These are phyloP conservation scores for Crithidia bombi DNA, from an alignment of 208 protist species.

Conservation along the genomic window DNA sequence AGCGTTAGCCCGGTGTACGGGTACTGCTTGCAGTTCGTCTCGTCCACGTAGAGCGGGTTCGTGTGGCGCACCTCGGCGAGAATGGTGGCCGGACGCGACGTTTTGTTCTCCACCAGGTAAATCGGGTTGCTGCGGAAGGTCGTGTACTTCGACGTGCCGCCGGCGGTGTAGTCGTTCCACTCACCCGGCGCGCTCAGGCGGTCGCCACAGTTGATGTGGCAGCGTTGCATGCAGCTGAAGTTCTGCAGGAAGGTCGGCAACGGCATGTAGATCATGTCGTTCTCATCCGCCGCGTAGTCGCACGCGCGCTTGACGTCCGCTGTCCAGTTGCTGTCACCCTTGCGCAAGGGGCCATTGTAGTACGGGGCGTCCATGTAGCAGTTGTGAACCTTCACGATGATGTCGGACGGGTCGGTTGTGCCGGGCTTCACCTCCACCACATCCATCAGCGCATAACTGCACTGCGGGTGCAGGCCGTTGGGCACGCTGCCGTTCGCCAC, in stretches of 20 bases:
- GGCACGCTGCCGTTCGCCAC: conserved; percentile 58
- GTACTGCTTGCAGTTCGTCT: conserved; percentile 72
- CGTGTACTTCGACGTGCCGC: conserved; percentile 81
- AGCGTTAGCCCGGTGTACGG: conserved; percentile 81
- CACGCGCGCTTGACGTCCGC: conserved; percentile 48
- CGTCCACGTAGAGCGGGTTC: conserved; percentile 56
- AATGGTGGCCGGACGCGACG: conserved; percentile 60
- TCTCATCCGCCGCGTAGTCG: conserved; percentile 48
- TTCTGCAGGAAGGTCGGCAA: conserved; percentile 75
- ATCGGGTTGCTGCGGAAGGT: conserved; percentile 89
- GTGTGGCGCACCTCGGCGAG: conserved; percentile 71
- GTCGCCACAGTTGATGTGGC: conserved; percentile 87
- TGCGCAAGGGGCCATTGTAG: conserved; percentile 60
- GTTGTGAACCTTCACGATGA: conserved; percentile 80
- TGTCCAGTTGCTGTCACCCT: conserved; percentile 55
- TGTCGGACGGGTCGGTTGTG: conserved; percentile 50
- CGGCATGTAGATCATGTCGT: conserved; percentile 63
- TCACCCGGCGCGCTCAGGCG: conserved; percentile 70
- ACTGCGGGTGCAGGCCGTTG: conserved; percentile 73
- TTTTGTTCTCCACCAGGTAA: conserved; percentile 86
- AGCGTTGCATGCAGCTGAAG: conserved; percentile 85
- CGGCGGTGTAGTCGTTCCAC: conserved; percentile 70
- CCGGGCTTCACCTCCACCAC: conserved; percentile 53
- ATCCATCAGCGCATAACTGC: conserved; percentile 78
- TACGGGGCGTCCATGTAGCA: conserved; percentile 68